Evolutionary conservation across 345 rosid genomes (phyloP).

Genomic region (Pelargonium nanum): DNA sequence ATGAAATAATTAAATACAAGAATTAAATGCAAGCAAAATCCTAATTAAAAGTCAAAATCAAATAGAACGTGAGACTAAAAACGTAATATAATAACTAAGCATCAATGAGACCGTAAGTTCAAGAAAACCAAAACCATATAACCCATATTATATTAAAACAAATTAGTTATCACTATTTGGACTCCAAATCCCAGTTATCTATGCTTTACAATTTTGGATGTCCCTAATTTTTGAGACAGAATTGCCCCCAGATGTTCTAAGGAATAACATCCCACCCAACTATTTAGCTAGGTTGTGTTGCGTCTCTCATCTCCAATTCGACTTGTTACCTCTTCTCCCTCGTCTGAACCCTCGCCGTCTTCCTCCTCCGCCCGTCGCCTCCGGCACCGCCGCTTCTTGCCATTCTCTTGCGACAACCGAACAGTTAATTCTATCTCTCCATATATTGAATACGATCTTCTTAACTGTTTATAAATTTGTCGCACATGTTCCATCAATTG

Average conservation of each 20-base stretch:
- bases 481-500: not conserved
- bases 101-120: no score
- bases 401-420: not conserved
- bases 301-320: not conserved
- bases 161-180: no score
- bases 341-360: not conserved
- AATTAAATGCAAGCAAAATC: no score
- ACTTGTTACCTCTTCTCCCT: not conserved
- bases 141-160: no score
- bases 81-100: no score
- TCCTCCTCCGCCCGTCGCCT: not conserved
- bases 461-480: not conserved
- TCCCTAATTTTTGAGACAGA: not conserved
- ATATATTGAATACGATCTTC: not conserved
- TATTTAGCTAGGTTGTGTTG: not conserved
- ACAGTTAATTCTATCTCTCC: not conserved
- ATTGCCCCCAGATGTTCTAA: not conserved
- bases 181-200: no score
- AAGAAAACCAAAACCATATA: no score
- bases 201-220: no score
- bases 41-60: no score
- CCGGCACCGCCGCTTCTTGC: not conserved
- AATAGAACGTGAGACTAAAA: no score
- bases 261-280: not conserved
- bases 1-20: no score